A percentile compares a stretch with the other conserved stretches of the same genome.
These are phyloP conservation scores for Serendipita sp. DNA, from an alignment of 768 basidiomycete species.

Conservation along the genomic window DNA sequence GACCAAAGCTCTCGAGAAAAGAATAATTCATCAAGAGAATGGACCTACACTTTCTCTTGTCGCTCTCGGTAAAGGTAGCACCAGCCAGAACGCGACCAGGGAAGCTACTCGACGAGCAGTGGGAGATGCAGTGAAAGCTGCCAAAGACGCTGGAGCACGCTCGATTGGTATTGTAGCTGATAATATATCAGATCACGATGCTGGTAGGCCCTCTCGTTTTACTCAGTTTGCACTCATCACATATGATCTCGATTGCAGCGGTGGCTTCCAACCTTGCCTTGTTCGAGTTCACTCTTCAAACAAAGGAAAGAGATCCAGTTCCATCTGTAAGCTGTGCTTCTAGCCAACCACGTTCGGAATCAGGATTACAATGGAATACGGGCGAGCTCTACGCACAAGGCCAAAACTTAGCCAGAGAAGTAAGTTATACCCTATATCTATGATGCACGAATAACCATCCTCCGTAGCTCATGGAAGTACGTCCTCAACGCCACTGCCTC, in stretches of 20 bases:
- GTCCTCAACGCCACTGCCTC: too few relatives aligned
- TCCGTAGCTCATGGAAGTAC: slow-evolving; percentile 48
- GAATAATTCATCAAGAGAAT: background rate
- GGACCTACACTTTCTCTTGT: slow-evolving; percentile 21
- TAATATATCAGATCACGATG: slow-evolving; percentile 49
- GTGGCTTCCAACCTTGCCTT: slow-evolving; percentile 62
- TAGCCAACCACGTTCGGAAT: slow-evolving; percentile 25
- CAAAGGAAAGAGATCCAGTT: slow-evolving; percentile 38
- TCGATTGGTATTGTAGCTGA: slow-evolving; percentile 23
- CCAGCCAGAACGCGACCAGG: slow-evolving; percentile 28
- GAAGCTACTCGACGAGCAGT: slow-evolving; percentile 57
- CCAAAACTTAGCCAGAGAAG: slow-evolving; percentile 69
- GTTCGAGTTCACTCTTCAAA: slow-evolving; percentile 69
- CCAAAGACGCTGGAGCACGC: slow-evolving; percentile 29
- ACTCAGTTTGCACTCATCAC: background rate
- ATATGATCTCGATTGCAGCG: slow-evolving; percentile 26
- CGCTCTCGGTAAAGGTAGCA: slow-evolving; percentile 42
- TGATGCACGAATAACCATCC: background rate
- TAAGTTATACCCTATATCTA: slow-evolving; percentile 15
- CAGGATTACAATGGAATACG: slow-evolving; percentile 37
- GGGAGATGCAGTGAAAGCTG: slow-evolving; percentile 53
- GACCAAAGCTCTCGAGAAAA: slow-evolving; percentile 10
- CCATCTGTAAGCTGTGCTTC: slow-evolving; percentile 33
- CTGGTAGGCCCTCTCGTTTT: slow-evolving; percentile 31
- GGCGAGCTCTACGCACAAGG: slow-evolving; percentile 59